phyloP scores from a whole-genome alignment of 495 filamentous ascomycete genomes.

The Filosporella fistucella region DNA sequence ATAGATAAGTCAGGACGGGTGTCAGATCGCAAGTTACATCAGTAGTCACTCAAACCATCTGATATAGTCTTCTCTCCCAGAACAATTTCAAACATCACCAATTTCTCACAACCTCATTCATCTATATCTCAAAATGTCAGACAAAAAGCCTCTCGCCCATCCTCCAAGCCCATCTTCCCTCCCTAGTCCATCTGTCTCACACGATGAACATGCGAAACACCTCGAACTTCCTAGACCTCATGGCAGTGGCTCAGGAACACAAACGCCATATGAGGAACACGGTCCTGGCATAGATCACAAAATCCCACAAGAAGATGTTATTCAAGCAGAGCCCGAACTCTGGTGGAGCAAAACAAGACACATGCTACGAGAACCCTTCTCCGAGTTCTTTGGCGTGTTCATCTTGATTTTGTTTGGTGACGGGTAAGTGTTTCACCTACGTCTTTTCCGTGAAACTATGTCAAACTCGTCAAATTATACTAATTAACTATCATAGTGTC shows the following conservation, averaged over 20 bases:
- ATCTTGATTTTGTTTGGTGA: constrained; percentile 61
- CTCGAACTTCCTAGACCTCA: not conserved
- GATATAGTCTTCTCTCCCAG: not conserved
- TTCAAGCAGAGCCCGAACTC: constrained; percentile 9
- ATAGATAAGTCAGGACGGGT: not conserved
- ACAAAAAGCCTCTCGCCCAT: too few species aligned
- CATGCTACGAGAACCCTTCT: constrained; percentile 47
- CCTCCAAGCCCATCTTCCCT: not conserved
- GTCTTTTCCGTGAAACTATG: not conserved
- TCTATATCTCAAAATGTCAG: not conserved
- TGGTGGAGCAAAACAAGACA: constrained; percentile 43
- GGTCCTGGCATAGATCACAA: constrained; percentile 20
- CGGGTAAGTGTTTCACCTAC: constrained; percentile 27
- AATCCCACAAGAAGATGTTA: constrained; percentile 16
- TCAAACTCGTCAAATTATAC: not conserved
- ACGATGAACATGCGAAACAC: constrained; percentile 13
- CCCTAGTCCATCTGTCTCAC: constrained; percentile 3
- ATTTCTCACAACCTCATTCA: not conserved
- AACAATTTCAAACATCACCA: not conserved
- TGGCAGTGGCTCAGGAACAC: not conserved
- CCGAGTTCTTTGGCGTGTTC: constrained; percentile 62
- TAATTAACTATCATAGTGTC: constrained; percentile 43
- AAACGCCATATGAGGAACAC: constrained; percentile 18
- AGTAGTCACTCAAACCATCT: not conserved
- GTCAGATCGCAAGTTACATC: not conserved